Conservation (phyloP, 306 rosid genomes). For the Ormosia emarginata region DNA sequence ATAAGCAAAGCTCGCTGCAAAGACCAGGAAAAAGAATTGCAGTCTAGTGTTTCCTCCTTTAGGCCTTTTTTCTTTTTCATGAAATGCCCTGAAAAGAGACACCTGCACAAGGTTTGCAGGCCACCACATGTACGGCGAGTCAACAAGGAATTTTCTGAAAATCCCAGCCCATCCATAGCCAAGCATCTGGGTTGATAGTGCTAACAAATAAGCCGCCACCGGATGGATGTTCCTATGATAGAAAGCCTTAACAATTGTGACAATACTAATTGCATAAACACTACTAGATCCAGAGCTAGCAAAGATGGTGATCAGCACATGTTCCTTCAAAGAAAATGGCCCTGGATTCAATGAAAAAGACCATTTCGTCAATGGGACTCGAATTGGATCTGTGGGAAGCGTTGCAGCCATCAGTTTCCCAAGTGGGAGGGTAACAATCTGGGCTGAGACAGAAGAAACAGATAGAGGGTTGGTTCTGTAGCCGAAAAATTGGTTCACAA, state of each 20-base stretch:
- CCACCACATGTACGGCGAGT: slow-evolving; percentile 99
- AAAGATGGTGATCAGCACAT: slow-evolving; percentile 77
- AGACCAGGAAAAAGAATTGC: slow-evolving; percentile 73
- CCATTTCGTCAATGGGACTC: slow-evolving; percentile 52
- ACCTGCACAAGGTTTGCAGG: slow-evolving; percentile 82
- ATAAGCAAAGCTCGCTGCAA: slow-evolving; percentile 66
- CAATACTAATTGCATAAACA: slow-evolving; percentile 69
- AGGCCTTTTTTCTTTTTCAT: slow-evolving; percentile 73
- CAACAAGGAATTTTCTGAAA: slow-evolving; percentile 76
- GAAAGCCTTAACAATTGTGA: slow-evolving; percentile 83
- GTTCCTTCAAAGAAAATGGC: slow-evolving; percentile 77
- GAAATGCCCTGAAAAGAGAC: slow-evolving; percentile 87
- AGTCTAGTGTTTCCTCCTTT: slow-evolving; percentile 68
- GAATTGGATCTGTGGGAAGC: slow-evolving; percentile 35
- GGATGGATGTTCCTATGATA: slow-evolving; percentile 60
- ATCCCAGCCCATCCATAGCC: slow-evolving; percentile 98
- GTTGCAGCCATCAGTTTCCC: slow-evolving; percentile 89
- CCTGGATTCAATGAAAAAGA: slow-evolving; percentile 74
- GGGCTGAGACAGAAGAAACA: slow-evolving; percentile 64
- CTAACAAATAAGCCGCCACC: slow-evolving; percentile 57
- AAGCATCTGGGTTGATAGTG: slow-evolving; percentile 89
- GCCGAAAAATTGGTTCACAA: slow-evolving; percentile 54
- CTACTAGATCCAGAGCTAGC: slow-evolving; percentile 68
- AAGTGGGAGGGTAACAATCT: slow-evolving; percentile 66
- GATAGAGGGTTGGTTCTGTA: slow-evolving; percentile 61